Percentiles rank a stretch among this genome's conserved stretches.
phyloP scores from a whole-genome alignment of 306 rosid genomes.

The Coriaria nepalensis region DNA sequence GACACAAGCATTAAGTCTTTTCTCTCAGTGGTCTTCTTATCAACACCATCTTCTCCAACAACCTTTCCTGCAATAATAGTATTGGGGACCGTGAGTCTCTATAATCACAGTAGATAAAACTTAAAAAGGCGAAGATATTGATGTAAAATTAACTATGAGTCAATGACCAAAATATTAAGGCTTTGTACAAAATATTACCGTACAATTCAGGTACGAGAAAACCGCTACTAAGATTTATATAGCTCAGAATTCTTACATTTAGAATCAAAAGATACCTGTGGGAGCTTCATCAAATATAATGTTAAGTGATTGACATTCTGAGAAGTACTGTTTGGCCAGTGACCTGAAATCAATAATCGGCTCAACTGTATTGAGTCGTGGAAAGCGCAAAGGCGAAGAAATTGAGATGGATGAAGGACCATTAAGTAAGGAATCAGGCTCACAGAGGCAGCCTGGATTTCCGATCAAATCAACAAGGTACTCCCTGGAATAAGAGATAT shows the following conservation, averaged over 20 bases:
- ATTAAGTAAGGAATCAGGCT: conserved; percentile 91
- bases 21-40: conserved; percentile 36
- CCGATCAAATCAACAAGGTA: conserved; percentile 79
- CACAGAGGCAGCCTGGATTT: conserved; percentile 72
- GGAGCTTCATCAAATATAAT: conserved; percentile 73
- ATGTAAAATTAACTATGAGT: too few species aligned
- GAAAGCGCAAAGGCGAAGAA: conserved; percentile 95
- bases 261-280: conserved; percentile 46
- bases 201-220: conserved; percentile 1
- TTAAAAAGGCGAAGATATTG: too few species aligned
- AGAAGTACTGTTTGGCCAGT: conserved; percentile 88
- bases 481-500: conserved; percentile 50
- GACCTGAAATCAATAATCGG: conserved; percentile 70
- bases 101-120: conserved; percentile 8
- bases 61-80: conserved; percentile 23
- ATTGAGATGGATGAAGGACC: conserved; percentile 97
- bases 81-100: conserved; percentile 4
- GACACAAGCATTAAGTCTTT: conserved; percentile 27
- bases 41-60: conserved; percentile 30
- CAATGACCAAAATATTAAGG: too few species aligned
- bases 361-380: conserved; percentile 65
- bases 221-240: background rate
- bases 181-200: background rate
- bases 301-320: conserved; percentile 64
- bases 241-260: conserved; percentile 4